Base-by-base conservation (phyloP, 306 rosid genomes). In the Cicer judaicum region DNA sequence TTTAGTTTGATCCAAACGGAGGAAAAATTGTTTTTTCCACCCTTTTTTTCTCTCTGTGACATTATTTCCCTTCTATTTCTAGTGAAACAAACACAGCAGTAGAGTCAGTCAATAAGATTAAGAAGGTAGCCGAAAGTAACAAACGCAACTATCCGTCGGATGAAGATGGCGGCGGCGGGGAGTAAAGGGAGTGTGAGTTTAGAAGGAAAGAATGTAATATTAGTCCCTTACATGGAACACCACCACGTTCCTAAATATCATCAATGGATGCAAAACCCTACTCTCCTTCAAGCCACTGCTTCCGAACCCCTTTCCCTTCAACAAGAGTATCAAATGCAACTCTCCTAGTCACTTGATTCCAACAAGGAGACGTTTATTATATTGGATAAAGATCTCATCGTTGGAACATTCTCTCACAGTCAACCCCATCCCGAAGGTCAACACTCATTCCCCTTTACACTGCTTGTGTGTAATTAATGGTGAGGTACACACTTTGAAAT, bases 151-250 rank as follows among this genome's bases (percentile, higher is more conserved):
- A 24, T 24, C 29, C 1, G 29, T 24, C 3, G 29, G 29, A 24
- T 24, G 3, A 7, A 8, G 54, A 14, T 48, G 82, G 64, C 53
- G 73, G 80, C 6, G 39, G 12, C 5, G 76, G 60, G 42, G 72
- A 68, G 39, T 73, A 87, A 85, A 64, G 82, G 49, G 75, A 49
- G 76, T 43, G 85, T 83, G 76, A 91, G 93, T 79, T 72, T 94
- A 67, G 96, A 86, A 68, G 96, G 96, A 64, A 70, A 76, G 69
- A 94, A 82, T 71, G 94, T 86, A 54, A 84, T 90, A 16, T 53
- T 94, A 61, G 95, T 94, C 9, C 96, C 95, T 14, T 94, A 91
- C 89, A 87, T 87, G 97, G 87, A 87, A 41, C n/a, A n/a, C n/a
- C 74, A 84, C 0, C 98, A 94, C 60, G 98, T 94, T 0, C 92